These are phyloP conservation scores for Suillus luteus DNA, from an alignment of 768 basidiomycete genomes.

Conservation along the genomic window DNA sequence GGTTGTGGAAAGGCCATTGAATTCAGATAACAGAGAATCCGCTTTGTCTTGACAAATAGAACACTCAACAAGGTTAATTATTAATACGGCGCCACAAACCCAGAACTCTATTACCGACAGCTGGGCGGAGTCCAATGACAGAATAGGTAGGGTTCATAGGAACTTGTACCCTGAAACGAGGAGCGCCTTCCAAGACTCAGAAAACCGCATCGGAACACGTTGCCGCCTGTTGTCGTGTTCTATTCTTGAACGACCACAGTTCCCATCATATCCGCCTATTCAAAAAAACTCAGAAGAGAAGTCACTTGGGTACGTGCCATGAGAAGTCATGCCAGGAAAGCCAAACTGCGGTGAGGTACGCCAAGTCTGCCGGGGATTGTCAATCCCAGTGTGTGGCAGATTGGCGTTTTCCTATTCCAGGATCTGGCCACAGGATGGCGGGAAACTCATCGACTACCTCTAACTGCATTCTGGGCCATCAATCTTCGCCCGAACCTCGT, in stretches of 20 bases:
- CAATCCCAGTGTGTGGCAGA: not conserved
- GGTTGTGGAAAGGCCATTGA: not conserved
- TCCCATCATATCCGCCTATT: not conserved
- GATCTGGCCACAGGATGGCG: not conserved
- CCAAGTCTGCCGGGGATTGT: not conserved
- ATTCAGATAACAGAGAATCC: not conserved
- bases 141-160: conserved; percentile 1
- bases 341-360: not conserved
- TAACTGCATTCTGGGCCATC: not conserved
- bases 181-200: not conserved
- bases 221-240: not conserved
- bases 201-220: conserved; percentile 1
- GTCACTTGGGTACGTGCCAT: not conserved
- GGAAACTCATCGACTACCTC: not conserved
- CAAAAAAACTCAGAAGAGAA: not conserved
- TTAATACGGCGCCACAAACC: not conserved
- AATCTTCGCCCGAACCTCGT: not conserved
- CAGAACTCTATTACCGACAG: not conserved
- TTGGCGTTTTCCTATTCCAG: not conserved
- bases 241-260: not conserved
- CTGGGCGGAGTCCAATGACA: not conserved
- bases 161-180: conserved; percentile 7
- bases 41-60: not conserved
- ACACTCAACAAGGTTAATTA: not conserved
- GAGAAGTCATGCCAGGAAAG: not conserved